Conservation (phyloP, 345 rosid genomes). For the Raphanus raphanistrum region DNA sequence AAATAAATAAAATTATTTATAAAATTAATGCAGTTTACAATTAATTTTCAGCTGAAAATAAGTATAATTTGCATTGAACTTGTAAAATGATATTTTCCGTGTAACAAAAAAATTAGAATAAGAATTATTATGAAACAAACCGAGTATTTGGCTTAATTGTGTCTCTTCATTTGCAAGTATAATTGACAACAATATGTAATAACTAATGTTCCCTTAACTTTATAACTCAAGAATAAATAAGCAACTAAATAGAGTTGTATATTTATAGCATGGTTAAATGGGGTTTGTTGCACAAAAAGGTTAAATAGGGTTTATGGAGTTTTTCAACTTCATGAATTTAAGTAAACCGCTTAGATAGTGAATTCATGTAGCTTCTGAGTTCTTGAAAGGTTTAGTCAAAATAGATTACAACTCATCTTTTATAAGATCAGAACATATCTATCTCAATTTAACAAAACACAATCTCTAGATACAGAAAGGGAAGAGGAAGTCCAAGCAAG, state of each 20-base stretch:
- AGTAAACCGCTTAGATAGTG: neutral
- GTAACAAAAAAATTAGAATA: no score
- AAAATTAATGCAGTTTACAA: no score
- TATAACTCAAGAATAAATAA: neutral
- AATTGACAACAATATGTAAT: neutral
- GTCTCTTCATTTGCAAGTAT: neutral
- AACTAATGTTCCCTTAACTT: neutral
- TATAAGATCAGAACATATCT: neutral
- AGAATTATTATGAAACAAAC: no score
- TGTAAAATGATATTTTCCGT: no score
- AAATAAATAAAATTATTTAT: no score
- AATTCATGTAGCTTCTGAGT: neutral
- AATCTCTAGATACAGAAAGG: neutral
- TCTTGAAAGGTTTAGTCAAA: neutral
- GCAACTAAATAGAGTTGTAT: neutral
- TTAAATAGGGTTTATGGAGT: neutral
- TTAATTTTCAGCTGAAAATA: no score
- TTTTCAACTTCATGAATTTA: neutral
- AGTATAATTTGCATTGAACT: no score
- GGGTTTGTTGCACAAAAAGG: neutral
- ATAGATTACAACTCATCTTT: neutral
- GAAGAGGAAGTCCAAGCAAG: constrained; percentile 13
- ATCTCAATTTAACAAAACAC: neutral
- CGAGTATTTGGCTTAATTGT: neutral
- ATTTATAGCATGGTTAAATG: neutral